Evolutionary conservation across 83 land plant genomes (phyloP).

Genomic region (Picea engelmannii): DNA sequence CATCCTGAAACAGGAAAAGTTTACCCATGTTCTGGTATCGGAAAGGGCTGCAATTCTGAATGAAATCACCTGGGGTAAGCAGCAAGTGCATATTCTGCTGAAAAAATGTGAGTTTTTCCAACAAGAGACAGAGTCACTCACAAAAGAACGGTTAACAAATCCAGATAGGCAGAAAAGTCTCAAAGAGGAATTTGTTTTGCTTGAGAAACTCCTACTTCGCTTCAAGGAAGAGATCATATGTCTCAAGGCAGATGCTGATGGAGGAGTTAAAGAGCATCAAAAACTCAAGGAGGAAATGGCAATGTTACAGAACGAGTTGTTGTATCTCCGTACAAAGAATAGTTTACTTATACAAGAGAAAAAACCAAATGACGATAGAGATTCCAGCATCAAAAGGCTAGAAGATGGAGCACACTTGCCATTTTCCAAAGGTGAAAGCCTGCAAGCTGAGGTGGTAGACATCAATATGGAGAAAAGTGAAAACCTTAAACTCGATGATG

Average conservation of each 20-base stretch:
- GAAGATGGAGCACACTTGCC: neutral
- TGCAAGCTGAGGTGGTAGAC: neutral
- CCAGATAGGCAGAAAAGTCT: neutral
- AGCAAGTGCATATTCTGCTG: too few species aligned
- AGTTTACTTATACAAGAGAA: neutral
- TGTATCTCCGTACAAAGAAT: neutral
- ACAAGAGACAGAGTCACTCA: too few species aligned
- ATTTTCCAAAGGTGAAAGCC: neutral
- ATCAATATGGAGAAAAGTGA: too few species aligned
- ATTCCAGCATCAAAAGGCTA: neutral
- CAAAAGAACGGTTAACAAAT: too few species aligned
- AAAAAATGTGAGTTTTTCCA: too few species aligned
- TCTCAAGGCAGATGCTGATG: neutral
- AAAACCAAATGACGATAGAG: neutral
- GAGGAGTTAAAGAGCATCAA: neutral
- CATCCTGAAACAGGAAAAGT: constrained; percentile 2
- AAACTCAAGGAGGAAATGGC: constrained; percentile 8
- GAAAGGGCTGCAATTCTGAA: neutral
- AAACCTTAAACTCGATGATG: too few species aligned
- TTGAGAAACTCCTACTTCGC: neutral
- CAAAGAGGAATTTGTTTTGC: neutral
- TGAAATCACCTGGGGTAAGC: too few species aligned
- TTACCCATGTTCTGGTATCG: neutral
- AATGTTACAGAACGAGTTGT: neutral
- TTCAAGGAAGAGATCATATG: neutral